phyloP scores from a whole-genome alignment of 1,284 basidiomycete species.

The Cutaneotrichosporon mucoides region DNA sequence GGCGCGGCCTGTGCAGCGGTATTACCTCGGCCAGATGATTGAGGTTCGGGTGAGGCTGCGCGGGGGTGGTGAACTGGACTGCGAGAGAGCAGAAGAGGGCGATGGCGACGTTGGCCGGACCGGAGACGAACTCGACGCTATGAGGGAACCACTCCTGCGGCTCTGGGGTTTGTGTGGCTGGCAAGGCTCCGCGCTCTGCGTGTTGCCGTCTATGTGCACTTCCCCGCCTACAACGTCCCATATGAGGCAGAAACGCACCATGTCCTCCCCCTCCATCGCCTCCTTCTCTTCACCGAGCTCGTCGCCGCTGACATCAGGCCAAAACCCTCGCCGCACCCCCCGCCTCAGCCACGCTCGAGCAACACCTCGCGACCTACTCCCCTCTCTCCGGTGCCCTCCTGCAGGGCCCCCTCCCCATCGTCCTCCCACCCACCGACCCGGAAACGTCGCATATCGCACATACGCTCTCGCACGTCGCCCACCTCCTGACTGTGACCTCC shows the following conservation, averaged over 20 bases:
- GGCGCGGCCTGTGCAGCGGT: conserved; percentile 51
- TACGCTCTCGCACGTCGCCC: conserved; percentile 57
- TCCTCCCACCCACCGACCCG: conserved; percentile 55
- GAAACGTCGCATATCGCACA: conserved; percentile 65
- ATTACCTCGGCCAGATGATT: conserved; percentile 78
- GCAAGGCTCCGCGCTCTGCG: too few relatives aligned
- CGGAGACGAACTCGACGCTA: too few relatives aligned
- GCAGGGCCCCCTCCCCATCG: conserved; percentile 70
- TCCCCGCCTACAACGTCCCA: too few relatives aligned
- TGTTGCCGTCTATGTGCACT: too few relatives aligned
- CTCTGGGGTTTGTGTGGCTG: too few relatives aligned
- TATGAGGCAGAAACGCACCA: too few relatives aligned
- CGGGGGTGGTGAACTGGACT: too few relatives aligned
- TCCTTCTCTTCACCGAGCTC: too few relatives aligned
- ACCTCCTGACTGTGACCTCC: conserved; percentile 50
- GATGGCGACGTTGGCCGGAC: too few relatives aligned
- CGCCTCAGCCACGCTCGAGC: conserved; percentile 64
- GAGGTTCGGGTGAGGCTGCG: conserved; percentile 67
- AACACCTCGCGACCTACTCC: conserved; percentile 66
- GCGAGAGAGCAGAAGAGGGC: too few relatives aligned
- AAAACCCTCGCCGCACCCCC: conserved; percentile 64
- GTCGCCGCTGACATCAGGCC: conserved; percentile 59
- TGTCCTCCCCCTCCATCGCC: too few relatives aligned
- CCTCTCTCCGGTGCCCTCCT: conserved; percentile 74
- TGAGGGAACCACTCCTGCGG: too few relatives aligned